Percentiles rank a stretch among this genome's conserved stretches.
phyloP scores from a whole-genome alignment of 2,329 filamentous ascomycete genomes.

The Fusarium sp. region DNA sequence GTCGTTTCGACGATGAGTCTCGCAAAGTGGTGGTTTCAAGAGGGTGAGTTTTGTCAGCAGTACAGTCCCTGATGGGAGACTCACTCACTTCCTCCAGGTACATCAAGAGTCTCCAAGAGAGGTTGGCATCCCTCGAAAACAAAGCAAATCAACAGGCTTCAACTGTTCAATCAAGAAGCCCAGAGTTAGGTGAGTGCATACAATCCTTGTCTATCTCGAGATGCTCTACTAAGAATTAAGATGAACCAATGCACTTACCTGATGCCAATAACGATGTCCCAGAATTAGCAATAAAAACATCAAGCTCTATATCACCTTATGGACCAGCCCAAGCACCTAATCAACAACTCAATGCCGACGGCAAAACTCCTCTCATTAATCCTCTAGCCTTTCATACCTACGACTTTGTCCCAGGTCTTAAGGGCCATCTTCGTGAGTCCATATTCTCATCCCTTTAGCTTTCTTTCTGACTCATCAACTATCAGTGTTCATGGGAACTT shows the following conservation, averaged over 20 bases:
- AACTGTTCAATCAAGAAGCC: neutral
- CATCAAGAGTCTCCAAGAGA: slow-evolving; percentile 28
- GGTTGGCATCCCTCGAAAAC: slow-evolving; percentile 13
- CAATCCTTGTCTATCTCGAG: fast-evolving
- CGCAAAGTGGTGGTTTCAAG: slow-evolving; percentile 35
- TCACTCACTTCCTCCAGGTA: slow-evolving; percentile 16
- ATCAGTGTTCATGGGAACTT: slow-evolving; percentile 36
- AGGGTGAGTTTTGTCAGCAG: neutral
- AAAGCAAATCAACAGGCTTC: neutral
- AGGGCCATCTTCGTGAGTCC: slow-evolving; percentile 13
- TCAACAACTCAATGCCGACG: neutral
- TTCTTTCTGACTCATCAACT: neutral
- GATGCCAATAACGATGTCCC: neutral
- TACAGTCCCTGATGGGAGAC: neutral
- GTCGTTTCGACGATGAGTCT: slow-evolving; percentile 29
- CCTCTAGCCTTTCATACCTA: slow-evolving; percentile 36
- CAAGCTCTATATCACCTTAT: slow-evolving; percentile 3
- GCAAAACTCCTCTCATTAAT: slow-evolving; percentile 31
- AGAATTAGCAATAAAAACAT: neutral
- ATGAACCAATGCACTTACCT: neutral
- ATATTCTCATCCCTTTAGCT: neutral
- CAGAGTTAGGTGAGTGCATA: neutral
- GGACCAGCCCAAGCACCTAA: neutral
- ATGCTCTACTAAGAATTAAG: neutral
- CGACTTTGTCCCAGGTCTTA: slow-evolving; percentile 33